phyloP scores from a whole-genome alignment of 2,329 filamentous ascomycete species.

The Fusarium sp. region DNA sequence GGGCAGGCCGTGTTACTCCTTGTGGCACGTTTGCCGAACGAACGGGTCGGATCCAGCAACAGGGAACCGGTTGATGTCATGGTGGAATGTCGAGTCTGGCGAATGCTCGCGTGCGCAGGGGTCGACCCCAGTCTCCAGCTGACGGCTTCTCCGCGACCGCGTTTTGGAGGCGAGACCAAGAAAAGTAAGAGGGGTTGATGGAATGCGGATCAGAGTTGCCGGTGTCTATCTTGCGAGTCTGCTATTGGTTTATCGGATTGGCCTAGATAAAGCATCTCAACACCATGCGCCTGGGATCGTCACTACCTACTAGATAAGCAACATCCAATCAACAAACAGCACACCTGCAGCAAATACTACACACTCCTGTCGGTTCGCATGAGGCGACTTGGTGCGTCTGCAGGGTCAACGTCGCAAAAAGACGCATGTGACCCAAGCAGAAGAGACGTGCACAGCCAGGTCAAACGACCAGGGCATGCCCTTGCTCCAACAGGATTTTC shows the following conservation, averaged over 20 bases:
- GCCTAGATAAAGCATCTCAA: neutral
- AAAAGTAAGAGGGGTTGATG: neutral
- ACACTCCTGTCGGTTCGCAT: neutral
- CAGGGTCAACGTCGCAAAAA: conserved; percentile 9
- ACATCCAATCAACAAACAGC: neutral
- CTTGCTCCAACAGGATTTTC: neutral
- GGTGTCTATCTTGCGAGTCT: neutral
- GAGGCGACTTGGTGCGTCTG: neutral
- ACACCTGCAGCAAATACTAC: neutral
- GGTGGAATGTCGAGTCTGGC: conserved; percentile 5
- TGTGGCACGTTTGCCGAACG: conserved; percentile 27
- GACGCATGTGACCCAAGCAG: conserved; percentile 4
- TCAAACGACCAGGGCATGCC: neutral
- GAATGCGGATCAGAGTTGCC: neutral
- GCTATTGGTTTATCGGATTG: neutral
- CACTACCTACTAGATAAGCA: neutral
- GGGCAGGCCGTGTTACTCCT: conserved; percentile 20
- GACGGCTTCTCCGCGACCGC: conserved; percentile 5
- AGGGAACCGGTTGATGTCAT: conserved; percentile 35
- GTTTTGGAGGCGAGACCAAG: neutral
- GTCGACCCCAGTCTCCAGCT: neutral
- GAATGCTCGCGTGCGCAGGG: conserved; percentile 24
- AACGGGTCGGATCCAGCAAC: conserved; percentile 1
- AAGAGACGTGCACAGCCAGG: neutral
- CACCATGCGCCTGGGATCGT: neutral